These are phyloP conservation scores for Podaxis sp. DNA, from an alignment of 768 basidiomycete species.

Conservation along the genomic window DNA sequence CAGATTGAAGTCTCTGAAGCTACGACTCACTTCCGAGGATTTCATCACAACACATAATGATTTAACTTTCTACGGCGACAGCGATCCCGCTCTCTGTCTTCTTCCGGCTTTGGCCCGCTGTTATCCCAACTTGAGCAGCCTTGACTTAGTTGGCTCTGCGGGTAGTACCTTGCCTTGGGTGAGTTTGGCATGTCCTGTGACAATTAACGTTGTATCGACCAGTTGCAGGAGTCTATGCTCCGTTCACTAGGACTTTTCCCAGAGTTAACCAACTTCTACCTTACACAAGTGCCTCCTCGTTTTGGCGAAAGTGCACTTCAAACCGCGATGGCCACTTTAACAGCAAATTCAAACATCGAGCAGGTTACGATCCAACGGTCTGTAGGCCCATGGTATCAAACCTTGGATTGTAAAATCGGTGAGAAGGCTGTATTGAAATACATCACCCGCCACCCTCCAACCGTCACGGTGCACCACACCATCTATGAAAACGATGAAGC, in stretches of 20 bases:
- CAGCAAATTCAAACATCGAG: background rate
- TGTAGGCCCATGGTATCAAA: background rate
- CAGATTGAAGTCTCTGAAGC: background rate
- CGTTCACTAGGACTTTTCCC: background rate
- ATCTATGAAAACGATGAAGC: background rate
- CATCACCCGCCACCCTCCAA: background rate
- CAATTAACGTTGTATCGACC: background rate
- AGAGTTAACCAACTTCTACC: background rate
- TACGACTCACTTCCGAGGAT: conserved; percentile 10
- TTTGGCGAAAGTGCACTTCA: background rate
- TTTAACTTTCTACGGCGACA: background rate
- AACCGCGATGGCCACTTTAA: background rate
- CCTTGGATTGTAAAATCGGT: background rate
- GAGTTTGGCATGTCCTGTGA: background rate
- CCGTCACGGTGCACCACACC: background rate
- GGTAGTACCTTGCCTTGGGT: conserved; percentile 12
- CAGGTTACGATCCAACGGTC: background rate
- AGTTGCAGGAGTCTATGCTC: background rate
- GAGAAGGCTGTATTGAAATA: conserved; percentile 2
- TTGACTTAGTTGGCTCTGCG: background rate
- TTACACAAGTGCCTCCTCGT: conserved; percentile 1
- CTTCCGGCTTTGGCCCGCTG: conserved; percentile 1
- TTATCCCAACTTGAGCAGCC: background rate
- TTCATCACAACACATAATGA: no score
- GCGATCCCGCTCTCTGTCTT: background rate